Conservation (phyloP, 768 basidiomycete species). For the Agrocybe pediades region DNA sequence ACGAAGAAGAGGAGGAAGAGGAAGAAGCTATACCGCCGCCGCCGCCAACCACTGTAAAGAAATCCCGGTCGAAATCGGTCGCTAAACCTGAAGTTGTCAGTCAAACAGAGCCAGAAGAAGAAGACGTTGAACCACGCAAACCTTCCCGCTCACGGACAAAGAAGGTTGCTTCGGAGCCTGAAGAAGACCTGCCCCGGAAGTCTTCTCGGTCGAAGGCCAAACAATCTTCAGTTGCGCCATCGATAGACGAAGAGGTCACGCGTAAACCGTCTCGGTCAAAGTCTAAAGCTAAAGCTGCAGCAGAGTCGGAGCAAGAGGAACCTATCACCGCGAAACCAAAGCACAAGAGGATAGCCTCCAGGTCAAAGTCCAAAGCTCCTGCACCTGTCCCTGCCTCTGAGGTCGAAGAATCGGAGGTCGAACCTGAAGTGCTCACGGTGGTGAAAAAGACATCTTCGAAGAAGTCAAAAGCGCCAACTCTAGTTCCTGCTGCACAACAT, state of each 20-base stretch:
- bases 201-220: constrained; percentile 19
- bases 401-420: constrained; percentile 13
- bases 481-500: constrained; percentile 11
- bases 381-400: constrained; percentile 9
- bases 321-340: constrained; percentile 8
- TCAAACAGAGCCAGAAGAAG: constrained; percentile 6
- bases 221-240: constrained; percentile 8
- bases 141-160: constrained; percentile 26
- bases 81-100: constrained; percentile 13
- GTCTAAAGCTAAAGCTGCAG: constrained; percentile 15
- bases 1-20: constrained; percentile 17
- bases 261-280: constrained; percentile 20
- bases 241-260: constrained; percentile 12
- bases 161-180: constrained; percentile 25
- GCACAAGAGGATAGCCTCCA: constrained; percentile 14
- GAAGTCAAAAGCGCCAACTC: constrained; percentile 13
- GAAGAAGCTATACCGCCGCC: constrained; percentile 14
- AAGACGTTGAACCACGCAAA: constrained; percentile 19
- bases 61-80: constrained; percentile 23
- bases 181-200: constrained; percentile 15
- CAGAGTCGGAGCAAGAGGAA: constrained; percentile 22
- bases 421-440: constrained; percentile 6
- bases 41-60: constrained; percentile 15
- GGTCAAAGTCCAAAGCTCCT: constrained; percentile 12
- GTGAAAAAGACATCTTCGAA: constrained; percentile 16